These are phyloP conservation scores for Apiospora phragmitis DNA, from an alignment of 2,329 filamentous ascomycete species.

Conservation along the genomic window DNA sequence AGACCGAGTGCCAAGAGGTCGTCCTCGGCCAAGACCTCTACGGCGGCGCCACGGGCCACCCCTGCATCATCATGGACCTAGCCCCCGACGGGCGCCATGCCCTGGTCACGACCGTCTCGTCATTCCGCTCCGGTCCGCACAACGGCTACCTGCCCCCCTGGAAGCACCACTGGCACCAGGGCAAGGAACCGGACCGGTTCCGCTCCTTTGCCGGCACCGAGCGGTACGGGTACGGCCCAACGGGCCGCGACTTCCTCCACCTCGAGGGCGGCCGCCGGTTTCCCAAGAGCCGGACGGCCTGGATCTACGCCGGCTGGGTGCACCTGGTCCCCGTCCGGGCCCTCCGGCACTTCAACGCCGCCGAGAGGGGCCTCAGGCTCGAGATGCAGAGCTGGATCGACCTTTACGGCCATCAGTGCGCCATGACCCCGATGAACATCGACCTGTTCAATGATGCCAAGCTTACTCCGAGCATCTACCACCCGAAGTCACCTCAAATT, in stretches of 20 bases:
- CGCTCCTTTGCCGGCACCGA: conserved; percentile 32
- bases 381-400: conserved; percentile 7
- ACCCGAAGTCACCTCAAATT: neutral
- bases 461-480: neutral
- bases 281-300: conserved; percentile 28
- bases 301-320: conserved; percentile 23
- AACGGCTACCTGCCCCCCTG: conserved; percentile 32
- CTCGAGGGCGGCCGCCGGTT: conserved; percentile 24
- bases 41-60: conserved; percentile 28
- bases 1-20: conserved; percentile 19
- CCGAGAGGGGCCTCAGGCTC: neutral
- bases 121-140: conserved; percentile 26
- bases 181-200: conserved; percentile 28
- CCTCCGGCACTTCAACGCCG: conserved; percentile 19
- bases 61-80: conserved; percentile 33
- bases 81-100: conserved; percentile 19
- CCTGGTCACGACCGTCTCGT: conserved; percentile 34
- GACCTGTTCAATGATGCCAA: neutral
- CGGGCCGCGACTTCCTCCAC: conserved; percentile 19
- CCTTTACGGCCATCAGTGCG: neutral
- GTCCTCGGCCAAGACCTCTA: conserved; percentile 21
- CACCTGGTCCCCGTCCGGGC: conserved; percentile 23
- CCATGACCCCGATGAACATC: neutral
- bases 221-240: conserved; percentile 15
- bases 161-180: conserved; percentile 25